A percentile compares a stretch with the other conserved stretches of the same genome.
These are phyloP conservation scores for Leptodontidium sp. DNA, from an alignment of 2,329 filamentous ascomycete species.

Conservation along the genomic window DNA sequence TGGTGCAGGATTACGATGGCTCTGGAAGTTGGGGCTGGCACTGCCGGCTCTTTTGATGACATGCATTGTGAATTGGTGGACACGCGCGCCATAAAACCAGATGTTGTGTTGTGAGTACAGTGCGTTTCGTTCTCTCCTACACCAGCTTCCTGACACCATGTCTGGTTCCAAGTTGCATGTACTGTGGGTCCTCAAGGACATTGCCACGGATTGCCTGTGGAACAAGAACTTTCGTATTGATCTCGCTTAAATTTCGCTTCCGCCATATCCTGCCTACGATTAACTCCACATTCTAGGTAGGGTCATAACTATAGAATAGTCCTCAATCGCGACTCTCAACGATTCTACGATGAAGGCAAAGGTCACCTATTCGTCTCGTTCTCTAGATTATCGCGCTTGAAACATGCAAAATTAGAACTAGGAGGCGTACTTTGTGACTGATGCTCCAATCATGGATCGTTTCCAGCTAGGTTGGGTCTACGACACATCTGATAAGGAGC, in stretches of 20 bases:
- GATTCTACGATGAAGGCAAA: constrained; percentile 51
- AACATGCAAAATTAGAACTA: constrained; percentile 47
- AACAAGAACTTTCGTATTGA: neutral
- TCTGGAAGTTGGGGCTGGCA: constrained; percentile 51
- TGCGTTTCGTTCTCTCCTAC: neutral
- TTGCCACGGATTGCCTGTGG: no score
- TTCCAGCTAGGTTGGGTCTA: constrained; percentile 49
- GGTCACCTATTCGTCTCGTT: constrained; percentile 53
- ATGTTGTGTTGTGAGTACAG: constrained; percentile 32
- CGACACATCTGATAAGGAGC: constrained; percentile 52
- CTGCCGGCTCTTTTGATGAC: constrained; percentile 51
- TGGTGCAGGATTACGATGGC: constrained; percentile 51
- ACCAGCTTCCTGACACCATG: neutral
- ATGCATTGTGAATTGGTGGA: constrained; percentile 55
- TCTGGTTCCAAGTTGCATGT: neutral
- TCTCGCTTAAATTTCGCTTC: neutral
- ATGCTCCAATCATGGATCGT: constrained; percentile 51
- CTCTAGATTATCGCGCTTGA: constrained; percentile 41
- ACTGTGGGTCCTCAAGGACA: no score
- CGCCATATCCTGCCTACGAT: neutral
- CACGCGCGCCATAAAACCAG: constrained; percentile 50
- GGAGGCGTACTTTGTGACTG: constrained; percentile 53
- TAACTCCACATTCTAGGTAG: constrained; percentile 27
- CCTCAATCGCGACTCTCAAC: constrained; percentile 51
- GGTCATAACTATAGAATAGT: constrained; percentile 55